Evolutionary conservation across 768 basidiomycete genomes (phyloP).

Genomic region (Psilocybe cubensis): DNA sequence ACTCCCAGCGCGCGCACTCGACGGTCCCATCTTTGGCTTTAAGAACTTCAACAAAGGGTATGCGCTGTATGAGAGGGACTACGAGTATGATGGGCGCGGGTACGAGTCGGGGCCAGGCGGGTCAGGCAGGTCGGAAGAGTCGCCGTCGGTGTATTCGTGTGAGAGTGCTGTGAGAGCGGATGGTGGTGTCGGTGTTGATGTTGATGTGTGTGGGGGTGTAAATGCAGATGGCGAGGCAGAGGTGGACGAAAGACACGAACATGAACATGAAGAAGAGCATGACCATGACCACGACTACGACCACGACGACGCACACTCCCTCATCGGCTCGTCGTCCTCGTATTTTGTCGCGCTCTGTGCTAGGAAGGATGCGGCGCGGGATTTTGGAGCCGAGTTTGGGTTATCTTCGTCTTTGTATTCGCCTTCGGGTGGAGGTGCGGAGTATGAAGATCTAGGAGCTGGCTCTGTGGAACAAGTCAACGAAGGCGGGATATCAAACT

Average conservation of each 20-base stretch:
- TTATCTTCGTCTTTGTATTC: no score
- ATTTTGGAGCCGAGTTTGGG: no score
- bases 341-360: not conserved
- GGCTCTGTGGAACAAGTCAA: no score
- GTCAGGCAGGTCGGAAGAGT: not conserved
- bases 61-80: not conserved
- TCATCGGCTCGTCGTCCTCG: not conserved
- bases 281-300: not conserved
- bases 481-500: no score
- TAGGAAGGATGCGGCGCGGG: not conserved
- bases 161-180: not conserved
- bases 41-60: no score
- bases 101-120: not conserved
- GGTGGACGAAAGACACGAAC: no score
- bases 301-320: not conserved
- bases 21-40: not conserved
- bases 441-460: no score
- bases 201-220: not conserved
- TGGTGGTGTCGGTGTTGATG: not conserved
- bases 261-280: not conserved
- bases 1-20: not conserved
- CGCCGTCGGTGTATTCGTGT: constrained; percentile 10
- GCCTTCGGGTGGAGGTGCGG: not conserved
- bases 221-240: no score
- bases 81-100: not conserved